phyloP scores from a whole-genome alignment of 2,329 filamentous ascomycete genomes.

The Apiospora rasikravindrae region DNA sequence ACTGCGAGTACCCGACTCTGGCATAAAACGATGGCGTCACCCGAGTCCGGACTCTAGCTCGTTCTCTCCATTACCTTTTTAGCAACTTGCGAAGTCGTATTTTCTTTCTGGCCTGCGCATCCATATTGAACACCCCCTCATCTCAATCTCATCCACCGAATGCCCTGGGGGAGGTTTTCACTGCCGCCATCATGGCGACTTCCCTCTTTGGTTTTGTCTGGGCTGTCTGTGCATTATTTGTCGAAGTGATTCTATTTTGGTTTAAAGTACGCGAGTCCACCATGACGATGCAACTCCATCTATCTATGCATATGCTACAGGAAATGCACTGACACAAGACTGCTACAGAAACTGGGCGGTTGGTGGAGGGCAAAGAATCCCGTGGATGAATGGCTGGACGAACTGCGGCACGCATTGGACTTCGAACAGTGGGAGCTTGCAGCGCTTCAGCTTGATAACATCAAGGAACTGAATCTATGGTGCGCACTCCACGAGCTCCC shows the following conservation, averaged over 20 bases:
- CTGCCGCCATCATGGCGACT: background rate
- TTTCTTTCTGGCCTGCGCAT: background rate
- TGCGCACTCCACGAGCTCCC: constrained; percentile 41
- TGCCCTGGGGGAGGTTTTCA: background rate
- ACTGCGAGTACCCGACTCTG: background rate
- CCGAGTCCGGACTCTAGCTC: background rate
- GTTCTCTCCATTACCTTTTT: background rate
- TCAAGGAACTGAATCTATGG: constrained; percentile 83
- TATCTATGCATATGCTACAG: background rate
- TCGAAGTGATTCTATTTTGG: constrained; percentile 69
- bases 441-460: constrained; percentile 81
- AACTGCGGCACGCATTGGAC: constrained; percentile 67
- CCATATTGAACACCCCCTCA: background rate
- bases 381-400: constrained; percentile 68
- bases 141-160: background rate
- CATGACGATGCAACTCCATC: background rate
- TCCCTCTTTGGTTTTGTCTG: constrained; percentile 41
- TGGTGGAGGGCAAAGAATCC: constrained; percentile 72
- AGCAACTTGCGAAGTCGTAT: background rate
- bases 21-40: constrained; percentile 10
- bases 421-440: constrained; percentile 89
- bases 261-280: constrained; percentile 50
- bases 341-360: constrained; percentile 64
- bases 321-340: background rate
- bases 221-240: constrained; percentile 61